A percentile compares a stretch with the other conserved stretches of the same genome.
Evolutionary conservation across 495 filamentous ascomycete species (phyloP).

Genomic region (Margaritispora aquatica): DNA sequence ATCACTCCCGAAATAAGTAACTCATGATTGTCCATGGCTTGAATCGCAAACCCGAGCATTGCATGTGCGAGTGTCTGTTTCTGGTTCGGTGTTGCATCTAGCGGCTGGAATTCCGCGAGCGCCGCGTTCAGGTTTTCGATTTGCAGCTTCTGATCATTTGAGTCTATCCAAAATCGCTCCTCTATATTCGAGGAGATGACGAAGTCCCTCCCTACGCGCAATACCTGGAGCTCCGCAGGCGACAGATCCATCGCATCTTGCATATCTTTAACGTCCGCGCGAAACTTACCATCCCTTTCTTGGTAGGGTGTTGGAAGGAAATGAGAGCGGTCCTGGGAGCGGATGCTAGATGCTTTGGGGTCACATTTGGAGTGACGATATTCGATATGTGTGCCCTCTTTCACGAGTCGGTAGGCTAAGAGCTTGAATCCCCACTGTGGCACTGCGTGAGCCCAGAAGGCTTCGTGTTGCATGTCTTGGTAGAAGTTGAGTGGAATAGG

Average conservation of each 20-base stretch:
- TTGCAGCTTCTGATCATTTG: background rate
- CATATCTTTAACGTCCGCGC: background rate
- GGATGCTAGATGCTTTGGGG: background rate
- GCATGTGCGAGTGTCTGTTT: background rate
- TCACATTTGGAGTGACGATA: background rate
- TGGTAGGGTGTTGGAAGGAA: background rate
- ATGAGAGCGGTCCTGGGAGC: background rate
- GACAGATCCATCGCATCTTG: background rate
- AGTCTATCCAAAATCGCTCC: background rate
- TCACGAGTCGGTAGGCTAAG: background rate
- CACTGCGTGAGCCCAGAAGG: conserved; percentile 5
- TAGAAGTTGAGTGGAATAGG: conserved; percentile 10
- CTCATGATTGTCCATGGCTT: background rate
- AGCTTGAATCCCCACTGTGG: background rate
- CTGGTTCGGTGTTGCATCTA: background rate
- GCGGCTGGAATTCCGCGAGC: too few relatives aligned
- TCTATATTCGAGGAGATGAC: background rate
- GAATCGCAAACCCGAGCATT: background rate
- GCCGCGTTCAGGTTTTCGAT: background rate
- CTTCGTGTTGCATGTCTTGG: conserved; percentile 9
- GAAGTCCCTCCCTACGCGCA: background rate
- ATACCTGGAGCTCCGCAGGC: background rate
- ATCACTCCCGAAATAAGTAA: background rate
- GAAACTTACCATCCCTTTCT: background rate
- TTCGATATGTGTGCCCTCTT: background rate